Evolutionary conservation across 345 rosid species (phyloP).

Genomic region (Acer yangbiense): DNA sequence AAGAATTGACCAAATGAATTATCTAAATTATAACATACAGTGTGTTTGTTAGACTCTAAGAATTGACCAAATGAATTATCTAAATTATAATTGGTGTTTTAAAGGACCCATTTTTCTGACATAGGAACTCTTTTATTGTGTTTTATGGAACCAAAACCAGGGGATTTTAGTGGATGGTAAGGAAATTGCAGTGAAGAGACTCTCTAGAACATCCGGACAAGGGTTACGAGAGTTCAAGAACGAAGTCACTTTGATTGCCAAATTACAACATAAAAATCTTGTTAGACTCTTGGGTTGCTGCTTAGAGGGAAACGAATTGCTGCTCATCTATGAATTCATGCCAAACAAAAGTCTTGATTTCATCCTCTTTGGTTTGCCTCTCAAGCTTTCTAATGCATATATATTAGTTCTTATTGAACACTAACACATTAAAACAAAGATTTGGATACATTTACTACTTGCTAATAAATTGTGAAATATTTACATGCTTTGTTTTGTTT

Average conservation of each 20-base stretch:
- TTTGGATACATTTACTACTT: too few relatives aligned
- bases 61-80: too few relatives aligned
- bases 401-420: background rate
- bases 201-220: constrained; percentile 29
- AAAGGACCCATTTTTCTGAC: too few relatives aligned
- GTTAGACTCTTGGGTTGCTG: constrained; percentile 32
- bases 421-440: too few relatives aligned
- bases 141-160: background rate
- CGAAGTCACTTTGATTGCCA: constrained; percentile 25
- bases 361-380: constrained; percentile 26
- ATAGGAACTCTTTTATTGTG: background rate
- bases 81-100: too few relatives aligned
- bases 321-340: constrained; percentile 31
- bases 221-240: constrained; percentile 30
- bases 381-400: background rate
- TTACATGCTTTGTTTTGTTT: too few relatives aligned
- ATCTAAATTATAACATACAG: too few relatives aligned
- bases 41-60: too few relatives aligned
- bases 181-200: constrained; percentile 24
- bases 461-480: too few relatives aligned
- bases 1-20: too few relatives aligned
- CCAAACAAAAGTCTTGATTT: constrained; percentile 33
- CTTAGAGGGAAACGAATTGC: constrained; percentile 23
- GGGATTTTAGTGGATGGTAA: constrained; percentile 15
- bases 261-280: constrained; percentile 31